These are phyloP conservation scores for Inga laurina DNA, from an alignment of 306 rosid species.

Conservation along the genomic window DNA sequence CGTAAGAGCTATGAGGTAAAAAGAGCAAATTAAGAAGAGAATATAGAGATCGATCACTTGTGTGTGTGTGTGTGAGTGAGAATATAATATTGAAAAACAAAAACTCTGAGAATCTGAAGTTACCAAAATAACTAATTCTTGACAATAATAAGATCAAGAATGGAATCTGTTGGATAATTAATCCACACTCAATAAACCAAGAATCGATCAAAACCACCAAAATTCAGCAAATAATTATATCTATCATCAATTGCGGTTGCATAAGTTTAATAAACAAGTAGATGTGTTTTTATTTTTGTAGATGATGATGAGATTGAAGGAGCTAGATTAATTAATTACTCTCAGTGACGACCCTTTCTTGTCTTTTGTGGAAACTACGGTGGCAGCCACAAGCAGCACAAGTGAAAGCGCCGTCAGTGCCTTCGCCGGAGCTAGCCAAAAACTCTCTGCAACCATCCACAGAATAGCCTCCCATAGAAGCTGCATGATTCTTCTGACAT, in stretches of 20 bases:
- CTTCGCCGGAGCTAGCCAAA: constrained; percentile 68
- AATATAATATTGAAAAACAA: constrained; percentile 22
- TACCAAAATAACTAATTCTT: not conserved
- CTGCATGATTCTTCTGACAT: constrained; percentile 95
- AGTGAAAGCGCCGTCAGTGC: constrained; percentile 55
- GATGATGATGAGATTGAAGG: constrained; percentile 38
- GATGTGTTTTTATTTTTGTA: not conserved
- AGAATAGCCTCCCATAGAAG: constrained; percentile 85
- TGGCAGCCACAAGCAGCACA: constrained; percentile 98
- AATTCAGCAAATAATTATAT: too few species aligned
- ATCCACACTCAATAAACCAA: constrained; percentile 35
- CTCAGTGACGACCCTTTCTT: constrained; percentile 82
- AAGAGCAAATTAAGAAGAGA: not conserved
- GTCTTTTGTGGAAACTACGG: constrained; percentile 74
- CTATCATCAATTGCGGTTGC: too few species aligned
- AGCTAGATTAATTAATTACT: constrained; percentile 48
- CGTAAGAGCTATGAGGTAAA: not conserved
- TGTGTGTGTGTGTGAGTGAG: not conserved
- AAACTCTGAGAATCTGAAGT: constrained; percentile 5
- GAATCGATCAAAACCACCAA: too few species aligned
- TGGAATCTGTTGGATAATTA: not conserved
- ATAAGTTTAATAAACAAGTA: too few species aligned
- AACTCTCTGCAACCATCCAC: constrained; percentile 91
- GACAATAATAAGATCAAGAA: constrained; percentile 18
- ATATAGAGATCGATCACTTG: not conserved